Conservation (phyloP, 805 yeast genomes). For the Kodamaea laetipori region DNA sequence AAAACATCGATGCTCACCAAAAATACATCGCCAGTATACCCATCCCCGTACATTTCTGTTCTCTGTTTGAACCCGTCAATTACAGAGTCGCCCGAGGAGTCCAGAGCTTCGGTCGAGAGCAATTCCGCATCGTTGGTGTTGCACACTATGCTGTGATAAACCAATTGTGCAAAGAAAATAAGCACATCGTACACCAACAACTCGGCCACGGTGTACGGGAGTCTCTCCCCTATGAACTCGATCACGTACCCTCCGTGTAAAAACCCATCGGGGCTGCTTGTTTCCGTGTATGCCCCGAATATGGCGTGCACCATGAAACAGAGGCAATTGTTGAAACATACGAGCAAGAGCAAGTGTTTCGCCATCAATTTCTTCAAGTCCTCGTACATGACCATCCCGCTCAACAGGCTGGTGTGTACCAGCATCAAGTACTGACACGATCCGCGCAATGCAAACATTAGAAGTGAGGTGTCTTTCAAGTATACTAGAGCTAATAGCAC, state of each 20-base stretch:
- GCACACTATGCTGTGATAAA: conserved; percentile 36
- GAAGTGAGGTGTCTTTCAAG: conserved; percentile 43
- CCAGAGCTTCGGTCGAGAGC: conserved; percentile 17
- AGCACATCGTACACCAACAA: conserved; percentile 30
- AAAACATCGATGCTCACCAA: conserved; percentile 31
- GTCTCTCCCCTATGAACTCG: conserved; percentile 43
- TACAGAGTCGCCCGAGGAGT: conserved; percentile 4
- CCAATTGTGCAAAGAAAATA: conserved; percentile 30
- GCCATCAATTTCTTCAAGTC: conserved; percentile 23
- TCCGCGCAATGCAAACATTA: conserved; percentile 30
- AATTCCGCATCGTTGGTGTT: conserved; percentile 34
- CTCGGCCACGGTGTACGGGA: conserved; percentile 28
- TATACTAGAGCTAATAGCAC: conserved; percentile 40
- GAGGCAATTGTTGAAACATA: conserved; percentile 26
- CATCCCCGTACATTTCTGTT: conserved; percentile 28
- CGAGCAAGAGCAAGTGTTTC: conserved; percentile 28
- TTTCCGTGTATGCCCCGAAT: conserved; percentile 23
- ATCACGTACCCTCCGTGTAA: conserved; percentile 38
- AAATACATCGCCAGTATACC: conserved; percentile 41
- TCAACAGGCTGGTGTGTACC: conserved; percentile 25
- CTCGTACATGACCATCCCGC: conserved; percentile 7
- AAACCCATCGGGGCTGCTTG: conserved; percentile 19
- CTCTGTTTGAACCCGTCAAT: conserved; percentile 7
- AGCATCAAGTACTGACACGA: conserved; percentile 25
- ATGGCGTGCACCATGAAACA: conserved; percentile 31